phyloP scores from a whole-genome alignment of 2,329 filamentous ascomycete species.

The Ophiostoma ulmi region DNA sequence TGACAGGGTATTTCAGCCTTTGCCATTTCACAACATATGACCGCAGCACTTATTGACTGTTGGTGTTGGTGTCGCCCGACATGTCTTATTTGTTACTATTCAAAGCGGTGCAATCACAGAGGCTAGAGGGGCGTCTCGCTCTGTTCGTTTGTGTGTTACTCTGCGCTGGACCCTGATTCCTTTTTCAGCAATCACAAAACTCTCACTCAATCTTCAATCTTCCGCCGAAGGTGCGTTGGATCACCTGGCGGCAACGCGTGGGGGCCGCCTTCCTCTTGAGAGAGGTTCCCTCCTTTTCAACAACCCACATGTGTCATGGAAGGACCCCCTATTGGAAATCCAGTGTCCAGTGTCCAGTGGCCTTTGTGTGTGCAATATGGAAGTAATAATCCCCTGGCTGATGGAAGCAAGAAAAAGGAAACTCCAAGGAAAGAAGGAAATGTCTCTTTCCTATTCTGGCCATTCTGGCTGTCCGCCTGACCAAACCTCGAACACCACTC shows the following conservation, averaged over 20 bases:
- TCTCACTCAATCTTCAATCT: neutral
- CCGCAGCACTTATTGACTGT: neutral
- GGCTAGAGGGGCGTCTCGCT: neutral
- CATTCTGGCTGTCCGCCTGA: constrained; percentile 9
- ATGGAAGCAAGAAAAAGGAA: neutral
- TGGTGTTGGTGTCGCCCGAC: neutral
- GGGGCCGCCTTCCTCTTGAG: neutral
- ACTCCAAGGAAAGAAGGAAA: neutral
- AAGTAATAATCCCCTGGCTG: neutral
- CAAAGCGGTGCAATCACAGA: too few species aligned
- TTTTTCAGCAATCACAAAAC: neutral
- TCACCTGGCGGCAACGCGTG: neutral
- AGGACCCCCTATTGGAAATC: neutral
- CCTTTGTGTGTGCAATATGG: too few species aligned
- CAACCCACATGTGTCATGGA: neutral
- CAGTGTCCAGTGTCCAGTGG: too few species aligned
- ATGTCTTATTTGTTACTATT: neutral
- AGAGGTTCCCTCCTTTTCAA: neutral
- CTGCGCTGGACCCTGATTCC: neutral
- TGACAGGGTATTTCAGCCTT: neutral
- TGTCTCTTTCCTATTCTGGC: constrained; percentile 11
- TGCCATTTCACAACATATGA: neutral
- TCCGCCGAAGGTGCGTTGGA: neutral
- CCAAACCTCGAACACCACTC: constrained; percentile 8
- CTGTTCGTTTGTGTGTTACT: too few species aligned